Conservation (phyloP, 768 basidiomycete species). For the Tylopilus subfusipes region DNA sequence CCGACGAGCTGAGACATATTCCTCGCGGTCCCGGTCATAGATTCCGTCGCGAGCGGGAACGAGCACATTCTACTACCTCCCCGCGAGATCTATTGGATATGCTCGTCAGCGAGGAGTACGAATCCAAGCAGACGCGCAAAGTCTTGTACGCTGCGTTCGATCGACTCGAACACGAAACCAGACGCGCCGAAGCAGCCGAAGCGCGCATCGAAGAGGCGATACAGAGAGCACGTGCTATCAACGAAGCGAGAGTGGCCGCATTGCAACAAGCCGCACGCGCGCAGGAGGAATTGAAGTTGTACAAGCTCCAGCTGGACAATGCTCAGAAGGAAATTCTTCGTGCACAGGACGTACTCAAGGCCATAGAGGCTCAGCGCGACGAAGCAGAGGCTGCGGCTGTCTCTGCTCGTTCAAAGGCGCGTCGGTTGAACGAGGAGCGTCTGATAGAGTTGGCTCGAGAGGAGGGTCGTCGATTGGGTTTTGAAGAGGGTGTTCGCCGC, state of each 20-base stretch:
- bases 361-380: conserved; percentile 45
- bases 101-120: conserved; percentile 41
- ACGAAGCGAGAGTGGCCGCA: conserved; percentile 30
- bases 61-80: conserved; percentile 30
- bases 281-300: conserved; percentile 50
- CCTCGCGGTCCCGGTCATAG: conserved; percentile 31
- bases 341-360: conserved; percentile 50
- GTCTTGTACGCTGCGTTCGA: conserved; percentile 36
- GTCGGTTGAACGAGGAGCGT: conserved; percentile 45
- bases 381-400: conserved; percentile 48
- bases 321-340: conserved; percentile 58
- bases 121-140: conserved; percentile 38
- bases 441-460: conserved; percentile 50
- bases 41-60: conserved; percentile 35
- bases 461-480: conserved; percentile 51
- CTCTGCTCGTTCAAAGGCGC: conserved; percentile 42
- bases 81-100: conserved; percentile 30
- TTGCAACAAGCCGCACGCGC: conserved; percentile 30
- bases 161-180: conserved; percentile 36
- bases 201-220: conserved; percentile 30
- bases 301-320: conserved; percentile 54
- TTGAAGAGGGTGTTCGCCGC: conserved; percentile 45
- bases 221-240: conserved; percentile 28
- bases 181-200: conserved; percentile 36
- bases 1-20: conserved; percentile 3